Base-by-base conservation (phyloP, 2,329 filamentous ascomycete species). In the Sporothrix brasiliensis region DNA sequence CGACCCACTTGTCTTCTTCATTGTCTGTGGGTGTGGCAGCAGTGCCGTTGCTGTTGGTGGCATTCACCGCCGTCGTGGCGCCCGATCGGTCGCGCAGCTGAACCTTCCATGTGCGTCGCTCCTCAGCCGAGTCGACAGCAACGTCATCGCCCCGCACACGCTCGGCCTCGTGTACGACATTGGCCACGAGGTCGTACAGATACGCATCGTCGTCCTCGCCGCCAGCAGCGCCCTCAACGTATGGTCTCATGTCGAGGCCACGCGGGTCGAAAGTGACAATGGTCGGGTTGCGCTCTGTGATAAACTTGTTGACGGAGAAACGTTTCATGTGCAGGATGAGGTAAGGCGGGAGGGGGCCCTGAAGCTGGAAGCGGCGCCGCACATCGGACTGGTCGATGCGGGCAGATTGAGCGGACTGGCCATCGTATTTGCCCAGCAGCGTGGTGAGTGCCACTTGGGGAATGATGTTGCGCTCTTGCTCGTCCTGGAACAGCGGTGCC, bases 201-300 rank as follows among this genome's bases (percentile, higher is more conserved):
- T 98, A 92, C 73, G 97, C 91, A 80, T 98, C 98, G 67, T 93
- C 93, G 6, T 97, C 92, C n/a, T 97, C 87, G 78, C 98, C 94
- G 80, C 98, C 98, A 83, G 84, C 81, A 0, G 92, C 91, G 76
- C 94, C 92, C 81, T 98, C 93, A 14, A 97, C 93, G 76, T 95
- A 98, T 0, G 94, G 93, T 5, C 89, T 86, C 84, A 97, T 90
- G 79, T 99, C 93, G 10, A 99, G 88, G 54, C 90, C 73, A 72
- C 90, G 87, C 4, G 92, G 91, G 74, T 94, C 92, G 80, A 98
- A 99, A 0, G 94, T 98, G 73, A 99, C 95, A 77, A 99, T 99
- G 11, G 95, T 99, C 0, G 94, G 95, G 79, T 99, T 99, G 67
- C 95, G 91, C 81, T 98, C 94, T 2, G 91, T 88, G 24, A 99